phyloP scores from a whole-genome alignment of 1,139 yeast species.

The Protomyces macrosporus region DNA sequence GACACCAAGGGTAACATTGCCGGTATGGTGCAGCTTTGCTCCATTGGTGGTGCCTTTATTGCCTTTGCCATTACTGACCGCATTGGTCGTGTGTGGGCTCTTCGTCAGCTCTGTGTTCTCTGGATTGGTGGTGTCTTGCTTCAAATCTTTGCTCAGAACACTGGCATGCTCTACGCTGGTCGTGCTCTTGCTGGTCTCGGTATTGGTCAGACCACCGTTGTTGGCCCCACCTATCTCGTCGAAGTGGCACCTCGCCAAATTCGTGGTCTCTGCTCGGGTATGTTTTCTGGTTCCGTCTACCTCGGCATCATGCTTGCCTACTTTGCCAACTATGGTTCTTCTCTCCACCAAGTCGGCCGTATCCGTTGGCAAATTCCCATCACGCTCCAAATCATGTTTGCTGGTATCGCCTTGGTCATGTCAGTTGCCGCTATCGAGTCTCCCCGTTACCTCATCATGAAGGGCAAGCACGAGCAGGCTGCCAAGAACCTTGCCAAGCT shows the following conservation, averaged over 20 bases:
- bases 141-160: conserved; percentile 54
- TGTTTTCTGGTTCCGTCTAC: conserved; percentile 55
- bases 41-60: conserved; percentile 53
- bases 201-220: conserved; percentile 55
- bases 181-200: conserved; percentile 53
- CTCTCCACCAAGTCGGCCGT: conserved; percentile 39
- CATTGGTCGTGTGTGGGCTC: conserved; percentile 52
- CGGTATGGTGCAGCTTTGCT: conserved; percentile 56
- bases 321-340: conserved; percentile 46
- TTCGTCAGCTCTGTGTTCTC: conserved; percentile 46
- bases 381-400: conserved; percentile 38
- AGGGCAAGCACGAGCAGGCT: conserved; percentile 42
- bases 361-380: conserved; percentile 45
- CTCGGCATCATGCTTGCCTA: conserved; percentile 51
- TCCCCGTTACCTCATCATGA: conserved; percentile 47
- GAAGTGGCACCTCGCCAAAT: conserved; percentile 53
- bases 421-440: conserved; percentile 39
- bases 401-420: conserved; percentile 13
- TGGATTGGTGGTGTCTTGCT: conserved; percentile 51
- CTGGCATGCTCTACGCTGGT: conserved; percentile 41
- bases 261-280: conserved; percentile 50
- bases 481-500: conserved; percentile 44
- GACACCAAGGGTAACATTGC: conserved; percentile 24
- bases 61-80: conserved; percentile 51
- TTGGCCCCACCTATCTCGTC: conserved; percentile 52